Conservation (phyloP, 139 green algal species). For the Pleodorina starrii region DNA sequence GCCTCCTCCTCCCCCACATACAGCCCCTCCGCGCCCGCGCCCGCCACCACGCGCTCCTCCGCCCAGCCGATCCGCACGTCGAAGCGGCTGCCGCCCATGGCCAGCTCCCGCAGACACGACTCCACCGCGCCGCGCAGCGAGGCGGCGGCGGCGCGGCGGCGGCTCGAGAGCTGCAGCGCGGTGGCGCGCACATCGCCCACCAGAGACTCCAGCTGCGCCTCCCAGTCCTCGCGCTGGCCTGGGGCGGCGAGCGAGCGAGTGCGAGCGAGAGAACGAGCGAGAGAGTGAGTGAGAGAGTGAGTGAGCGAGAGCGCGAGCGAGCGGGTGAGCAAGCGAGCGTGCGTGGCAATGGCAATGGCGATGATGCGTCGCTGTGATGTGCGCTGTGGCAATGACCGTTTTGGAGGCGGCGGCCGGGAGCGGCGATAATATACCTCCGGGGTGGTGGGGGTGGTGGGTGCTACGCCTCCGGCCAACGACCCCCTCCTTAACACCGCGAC, state of each 20-base stretch:
- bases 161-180: slow-evolving; percentile 39
- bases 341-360: too few relatives aligned
- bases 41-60: neutral
- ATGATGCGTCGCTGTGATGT: too few relatives aligned
- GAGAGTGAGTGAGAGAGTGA: too few relatives aligned
- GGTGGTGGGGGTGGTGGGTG: too few relatives aligned
- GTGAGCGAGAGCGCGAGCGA: too few relatives aligned
- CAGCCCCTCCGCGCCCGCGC: slow-evolving; percentile 15
- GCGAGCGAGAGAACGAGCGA: too few relatives aligned
- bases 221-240: slow-evolving; percentile 57
- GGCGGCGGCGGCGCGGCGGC: slow-evolving; percentile 64
- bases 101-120: slow-evolving; percentile 73
- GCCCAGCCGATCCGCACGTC: slow-evolving; percentile 72
- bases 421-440: too few relatives aligned
- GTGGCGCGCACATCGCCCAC: neutral
- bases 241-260: neutral
- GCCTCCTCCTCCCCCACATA: slow-evolving; percentile 40
- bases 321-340: too few relatives aligned
- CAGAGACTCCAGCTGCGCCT: slow-evolving; percentile 12
- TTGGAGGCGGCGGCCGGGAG: too few relatives aligned
- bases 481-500: too few relatives aligned
- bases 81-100: slow-evolving; percentile 81
- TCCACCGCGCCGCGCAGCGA: slow-evolving; percentile 74
- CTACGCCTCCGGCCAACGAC: too few relatives aligned
- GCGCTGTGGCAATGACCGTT: too few relatives aligned